Conservation (phyloP, 768 basidiomycete genomes). For the Rhizopogon vesiculosus region DNA sequence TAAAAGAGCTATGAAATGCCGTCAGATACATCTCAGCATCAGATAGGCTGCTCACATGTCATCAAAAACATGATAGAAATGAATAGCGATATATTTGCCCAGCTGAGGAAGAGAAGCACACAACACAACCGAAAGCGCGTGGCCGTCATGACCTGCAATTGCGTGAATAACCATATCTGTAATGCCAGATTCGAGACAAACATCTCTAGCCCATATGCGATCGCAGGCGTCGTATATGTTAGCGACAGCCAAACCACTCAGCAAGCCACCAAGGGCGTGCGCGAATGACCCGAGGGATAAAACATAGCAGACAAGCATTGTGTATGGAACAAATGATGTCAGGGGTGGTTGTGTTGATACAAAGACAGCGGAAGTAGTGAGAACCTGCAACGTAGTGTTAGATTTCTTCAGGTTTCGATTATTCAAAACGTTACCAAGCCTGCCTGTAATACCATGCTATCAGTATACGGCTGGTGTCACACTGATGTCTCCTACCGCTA, state of each 20-base stretch:
- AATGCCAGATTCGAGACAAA: not conserved
- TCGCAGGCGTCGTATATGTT: not conserved
- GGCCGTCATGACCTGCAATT: not conserved
- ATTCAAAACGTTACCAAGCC: not conserved
- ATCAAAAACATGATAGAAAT: not conserved
- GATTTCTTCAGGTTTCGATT: not conserved
- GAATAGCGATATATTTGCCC: not conserved
- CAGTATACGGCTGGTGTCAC: not conserved
- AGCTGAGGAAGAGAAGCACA: not conserved
- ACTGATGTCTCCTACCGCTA: not conserved
- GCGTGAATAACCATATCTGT: not conserved
- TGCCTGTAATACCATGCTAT: not conserved
- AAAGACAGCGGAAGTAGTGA: not conserved
- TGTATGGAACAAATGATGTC: not conserved
- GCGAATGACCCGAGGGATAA: constrained; percentile 1
- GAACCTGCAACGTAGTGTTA: not conserved
- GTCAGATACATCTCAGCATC: not conserved
- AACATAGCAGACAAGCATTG: not conserved
- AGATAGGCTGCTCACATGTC: not conserved
- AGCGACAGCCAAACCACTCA: not conserved
- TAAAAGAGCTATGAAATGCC: not conserved
- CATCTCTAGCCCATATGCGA: not conserved
- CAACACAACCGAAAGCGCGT: not conserved
- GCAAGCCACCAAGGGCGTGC: not conserved
- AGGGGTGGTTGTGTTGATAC: not conserved